Evolutionary conservation across 805 yeast species (phyloP).

Genomic region (Lipomyces lipofer): DNA sequence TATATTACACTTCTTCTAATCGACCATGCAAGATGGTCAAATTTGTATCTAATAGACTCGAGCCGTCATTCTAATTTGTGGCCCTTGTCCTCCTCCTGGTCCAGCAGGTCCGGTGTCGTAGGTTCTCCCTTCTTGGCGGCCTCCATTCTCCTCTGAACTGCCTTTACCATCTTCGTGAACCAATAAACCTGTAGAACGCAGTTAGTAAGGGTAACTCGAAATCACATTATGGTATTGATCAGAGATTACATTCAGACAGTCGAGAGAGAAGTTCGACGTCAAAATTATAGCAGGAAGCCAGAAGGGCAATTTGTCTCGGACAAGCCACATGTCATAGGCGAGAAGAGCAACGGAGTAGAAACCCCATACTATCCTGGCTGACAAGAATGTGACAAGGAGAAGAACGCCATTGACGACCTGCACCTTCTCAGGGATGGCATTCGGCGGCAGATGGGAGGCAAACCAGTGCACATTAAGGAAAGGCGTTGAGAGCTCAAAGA

Average conservation of each 20-base stretch:
- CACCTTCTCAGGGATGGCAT: slow-evolving; percentile 54
- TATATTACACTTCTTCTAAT: too few relatives aligned
- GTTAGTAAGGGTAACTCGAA: neutral
- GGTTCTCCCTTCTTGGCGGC: slow-evolving; percentile 15
- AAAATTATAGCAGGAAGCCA: slow-evolving; percentile 54
- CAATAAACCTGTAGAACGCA: slow-evolving; percentile 51
- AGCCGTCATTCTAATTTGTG: slow-evolving; percentile 23
- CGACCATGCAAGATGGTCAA: too few relatives aligned
- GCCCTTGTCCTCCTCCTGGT: slow-evolving; percentile 26
- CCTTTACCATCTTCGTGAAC: slow-evolving; percentile 81
- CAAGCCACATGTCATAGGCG: slow-evolving; percentile 52
- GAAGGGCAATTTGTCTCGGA: slow-evolving; percentile 43
- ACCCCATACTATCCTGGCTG: slow-evolving; percentile 85
- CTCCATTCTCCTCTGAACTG: slow-evolving; percentile 47
- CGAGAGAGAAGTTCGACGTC: slow-evolving; percentile 60
- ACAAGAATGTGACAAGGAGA: slow-evolving; percentile 69
- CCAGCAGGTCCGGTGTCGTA: slow-evolving; percentile 13
- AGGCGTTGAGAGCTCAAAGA: slow-evolving; percentile 89
- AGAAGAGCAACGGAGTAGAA: slow-evolving; percentile 63
- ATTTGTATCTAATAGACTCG: too few relatives aligned
- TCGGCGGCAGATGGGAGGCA: slow-evolving; percentile 71
- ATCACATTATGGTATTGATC: too few relatives aligned
- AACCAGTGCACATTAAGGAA: slow-evolving; percentile 95
- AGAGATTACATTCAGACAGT: slow-evolving; percentile 56
- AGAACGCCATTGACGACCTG: slow-evolving; percentile 64